Base-by-base conservation (phyloP, 768 basidiomycete genomes). In the Coprinopsis cinerea region DNA sequence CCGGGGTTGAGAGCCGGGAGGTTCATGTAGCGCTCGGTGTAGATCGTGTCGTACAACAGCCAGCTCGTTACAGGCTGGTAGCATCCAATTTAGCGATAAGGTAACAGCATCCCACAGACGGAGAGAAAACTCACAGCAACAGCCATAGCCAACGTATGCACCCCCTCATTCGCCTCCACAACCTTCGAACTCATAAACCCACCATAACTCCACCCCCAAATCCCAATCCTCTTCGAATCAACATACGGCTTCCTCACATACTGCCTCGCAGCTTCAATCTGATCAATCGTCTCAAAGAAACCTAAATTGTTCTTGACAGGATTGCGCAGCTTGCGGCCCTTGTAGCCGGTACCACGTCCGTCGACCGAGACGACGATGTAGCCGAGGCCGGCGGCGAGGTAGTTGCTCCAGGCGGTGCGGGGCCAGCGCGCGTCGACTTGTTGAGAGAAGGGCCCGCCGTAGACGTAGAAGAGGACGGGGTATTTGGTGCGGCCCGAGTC, bases 151-250 rank as follows among this genome's bases (percentile, higher is more conserved):
- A 98, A 72, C 2, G 86, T 84, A 67, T 98, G 92, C 13, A 97
- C 79, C 4, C 87, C 86, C 14, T 89, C 92, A 62, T 90, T 76
- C 3, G 90, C 86, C 68, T 99, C 96, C 11, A 89, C 79, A 3
- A 95, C 82, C 63, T 98, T 98, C 51, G 86, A 81, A 48, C 88
- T 87, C 87, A 98, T 90, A 67, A 92, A 99, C 0, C 96, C 95
- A 9, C 95, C 95, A 59, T 93, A 97, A 92, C 94, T 94, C 95
- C 96, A 98, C 36, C 96, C 96, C 94, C 94, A 97, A 44, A 98
- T 86, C 0, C 95, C 96, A 41, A 98, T 88, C 39, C 92, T 74
- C 63, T 79, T 81, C 32, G 81, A 73, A 64, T 99, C 96, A 1
- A 98, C 87, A 61, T 97, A 98, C 14, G 78, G 73, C 65, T 88